Conservation (phyloP, 371 early-diverging fungal species). For the Apophysomyces sp. region DNA sequence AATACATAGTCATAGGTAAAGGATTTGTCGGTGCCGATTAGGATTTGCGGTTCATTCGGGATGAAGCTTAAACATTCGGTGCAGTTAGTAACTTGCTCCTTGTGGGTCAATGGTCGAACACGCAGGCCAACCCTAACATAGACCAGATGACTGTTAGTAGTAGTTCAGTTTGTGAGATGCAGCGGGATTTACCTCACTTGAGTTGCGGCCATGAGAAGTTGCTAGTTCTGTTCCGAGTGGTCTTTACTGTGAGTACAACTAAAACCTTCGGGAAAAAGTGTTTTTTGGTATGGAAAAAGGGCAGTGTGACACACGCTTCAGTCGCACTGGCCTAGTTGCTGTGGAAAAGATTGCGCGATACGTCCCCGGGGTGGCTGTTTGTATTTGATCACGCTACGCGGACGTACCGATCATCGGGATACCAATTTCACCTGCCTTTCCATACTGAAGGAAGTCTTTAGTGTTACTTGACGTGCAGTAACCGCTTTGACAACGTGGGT, state of each 20-base stretch:
- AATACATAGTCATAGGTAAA: conserved; percentile 92
- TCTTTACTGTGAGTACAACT: neutral
- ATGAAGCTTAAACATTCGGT: conserved; percentile 72
- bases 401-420: conserved; percentile 2
- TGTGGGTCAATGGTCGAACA: conserved; percentile 77
- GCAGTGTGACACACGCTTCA: neutral
- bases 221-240: neutral
- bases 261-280: neutral
- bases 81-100: conserved; percentile 73
- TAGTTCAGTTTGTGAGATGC: neutral
- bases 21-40: conserved; percentile 68
- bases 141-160: neutral
- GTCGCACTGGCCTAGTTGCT: neutral
- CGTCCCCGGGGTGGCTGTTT: neutral
- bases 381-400: conserved; percentile 4
- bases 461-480: too few species aligned
- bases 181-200: neutral
- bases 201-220: neutral
- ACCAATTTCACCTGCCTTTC: neutral
- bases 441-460: neutral
- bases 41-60: conserved; percentile 66
- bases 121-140: conserved; percentile 74
- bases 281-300: neutral
- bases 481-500: too few species aligned
- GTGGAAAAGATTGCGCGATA: neutral